Conservation (phyloP, 2,329 filamentous ascomycete genomes). For the Mollisia scopiformis region DNA sequence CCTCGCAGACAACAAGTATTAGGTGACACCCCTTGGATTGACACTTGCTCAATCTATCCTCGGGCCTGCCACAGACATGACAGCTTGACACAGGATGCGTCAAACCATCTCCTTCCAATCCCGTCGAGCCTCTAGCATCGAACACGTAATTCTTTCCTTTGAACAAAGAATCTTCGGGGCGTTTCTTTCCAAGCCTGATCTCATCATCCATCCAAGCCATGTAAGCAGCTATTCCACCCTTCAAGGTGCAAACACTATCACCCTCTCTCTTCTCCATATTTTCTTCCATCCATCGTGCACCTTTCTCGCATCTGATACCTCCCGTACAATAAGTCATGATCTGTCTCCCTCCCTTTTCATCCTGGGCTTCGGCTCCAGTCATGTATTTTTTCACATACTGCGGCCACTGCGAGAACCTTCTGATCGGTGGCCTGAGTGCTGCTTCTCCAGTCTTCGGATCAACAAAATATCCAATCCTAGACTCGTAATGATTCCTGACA, state of each 20-base stretch:
- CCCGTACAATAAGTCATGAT: conserved; percentile 39
- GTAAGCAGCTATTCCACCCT: conserved; percentile 38
- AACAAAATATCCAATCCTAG: conserved; percentile 38
- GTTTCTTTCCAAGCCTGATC: conserved; percentile 31
- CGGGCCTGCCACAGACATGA: conserved; percentile 28
- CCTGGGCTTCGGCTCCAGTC: background rate
- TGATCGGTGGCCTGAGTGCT: conserved; percentile 34
- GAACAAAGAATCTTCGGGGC: conserved; percentile 32
- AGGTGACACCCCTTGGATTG: conserved; percentile 34
- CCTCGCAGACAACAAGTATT: conserved; percentile 35
- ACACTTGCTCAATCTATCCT: conserved; percentile 36
- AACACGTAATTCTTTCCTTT: conserved; percentile 39
- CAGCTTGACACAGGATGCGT: conserved; percentile 34
- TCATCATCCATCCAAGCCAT: conserved; percentile 39
- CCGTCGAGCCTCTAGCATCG: conserved; percentile 36
- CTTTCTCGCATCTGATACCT: conserved; percentile 39
- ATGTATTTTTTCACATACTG: conserved; percentile 34
- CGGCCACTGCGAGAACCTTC: conserved; percentile 38
- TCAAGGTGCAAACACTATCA: conserved; percentile 33
- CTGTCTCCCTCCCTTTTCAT: conserved; percentile 17
- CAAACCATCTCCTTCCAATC: conserved; percentile 12
- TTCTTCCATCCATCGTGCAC: conserved; percentile 35
- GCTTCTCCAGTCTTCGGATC: conserved; percentile 29
- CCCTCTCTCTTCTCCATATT: conserved; percentile 24
- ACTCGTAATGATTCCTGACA: conserved; percentile 39